These are phyloP conservation scores for Wickerhamomyces xylosicus DNA, from an alignment of 805 yeast species.

Conservation along the genomic window DNA sequence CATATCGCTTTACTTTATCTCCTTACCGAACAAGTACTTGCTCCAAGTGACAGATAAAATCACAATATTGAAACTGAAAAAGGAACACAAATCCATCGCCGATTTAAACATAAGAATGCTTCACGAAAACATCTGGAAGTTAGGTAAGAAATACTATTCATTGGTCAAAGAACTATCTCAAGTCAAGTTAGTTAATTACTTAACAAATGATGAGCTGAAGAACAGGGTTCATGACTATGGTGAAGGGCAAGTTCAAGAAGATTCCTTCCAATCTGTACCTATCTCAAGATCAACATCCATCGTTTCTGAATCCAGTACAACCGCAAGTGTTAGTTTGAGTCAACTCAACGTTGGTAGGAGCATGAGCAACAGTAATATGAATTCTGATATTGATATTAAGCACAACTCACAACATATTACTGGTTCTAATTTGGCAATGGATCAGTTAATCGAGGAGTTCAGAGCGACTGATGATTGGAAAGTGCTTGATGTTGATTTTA, in stretches of 20 bases:
- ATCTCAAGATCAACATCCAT: too few species aligned
- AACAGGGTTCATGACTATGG: conserved; percentile 10
- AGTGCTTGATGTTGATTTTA: too few species aligned
- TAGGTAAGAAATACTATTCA: conserved; percentile 7
- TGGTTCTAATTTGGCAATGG: too few species aligned
- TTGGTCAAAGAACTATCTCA: conserved; percentile 4
- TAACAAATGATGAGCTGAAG: conserved; percentile 5
- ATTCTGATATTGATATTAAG: too few species aligned
- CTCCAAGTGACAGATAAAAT: conserved; percentile 1
- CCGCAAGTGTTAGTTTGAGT: too few species aligned
- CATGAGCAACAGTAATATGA: too few species aligned
- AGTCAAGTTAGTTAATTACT: conserved; percentile 4
- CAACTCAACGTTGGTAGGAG: too few species aligned
- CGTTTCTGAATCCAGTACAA: too few species aligned
- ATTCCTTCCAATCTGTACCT: too few species aligned
- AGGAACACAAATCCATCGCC: conserved; percentile 4
- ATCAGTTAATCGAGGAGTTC: too few species aligned
- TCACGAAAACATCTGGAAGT: conserved; percentile 4
- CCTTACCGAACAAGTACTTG: conserved; percentile 19
- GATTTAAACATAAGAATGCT: conserved; percentile 4
- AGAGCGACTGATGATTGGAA: too few species aligned
- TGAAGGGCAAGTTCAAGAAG: conserved; percentile 6
- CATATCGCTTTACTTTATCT: conserved; percentile 23
- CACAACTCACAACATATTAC: too few species aligned
- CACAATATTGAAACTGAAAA: conserved; percentile 1